Evolutionary conservation across 2,329 filamentous ascomycete species (phyloP), one percentile per base, ranked within the genome.

Genomic region (Dactylella cylindrospora): DNA sequence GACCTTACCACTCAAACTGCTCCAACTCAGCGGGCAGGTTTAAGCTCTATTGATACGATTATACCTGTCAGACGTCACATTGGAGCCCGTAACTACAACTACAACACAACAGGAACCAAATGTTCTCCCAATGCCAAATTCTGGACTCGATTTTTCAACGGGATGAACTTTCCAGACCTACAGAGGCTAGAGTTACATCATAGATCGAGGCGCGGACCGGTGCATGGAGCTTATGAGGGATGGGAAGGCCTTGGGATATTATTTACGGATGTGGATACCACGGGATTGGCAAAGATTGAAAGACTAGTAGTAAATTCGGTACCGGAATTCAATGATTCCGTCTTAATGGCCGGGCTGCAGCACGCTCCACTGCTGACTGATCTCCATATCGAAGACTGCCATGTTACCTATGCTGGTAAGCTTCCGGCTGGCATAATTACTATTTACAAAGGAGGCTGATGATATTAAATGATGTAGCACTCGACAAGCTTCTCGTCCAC

Each of bases 141-240:
- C 44, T 68, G 67, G 67, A 65, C 60, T 17, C 66, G 66, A 5
- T 65, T 68, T 19, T 68, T 68, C 46, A 68, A 68, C 31, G 66
- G 65, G 7, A 41, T 31, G 9, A 67, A 53, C 19, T 68, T 68
- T 29, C 67, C 67, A n/a, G 55, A 67, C 41, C 51, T 67, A 17
- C 55, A 35, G 12, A 64, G 60, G 19, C 47, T 67, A 20, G 66
- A 67, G 26, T 47, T 67, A 28, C 65, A 60, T 20, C 66, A 67
- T 61, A 26, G 33, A 4, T 36, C 36, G 6, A 35, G 46, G 40
- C 13, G 26, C 12, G 36, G 55, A 12, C 36, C 47, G 12, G 28
- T 25, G 8, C 28, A 26, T 33, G 47, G 51, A 20, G 35, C 32
- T 36, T 65, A 53, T 31, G 33, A 44, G 6, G 43, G 41, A 22